Evolutionary conservation across 2,329 filamentous ascomycete genomes (phyloP).

Genomic region (Epichloe sibirici): DNA sequence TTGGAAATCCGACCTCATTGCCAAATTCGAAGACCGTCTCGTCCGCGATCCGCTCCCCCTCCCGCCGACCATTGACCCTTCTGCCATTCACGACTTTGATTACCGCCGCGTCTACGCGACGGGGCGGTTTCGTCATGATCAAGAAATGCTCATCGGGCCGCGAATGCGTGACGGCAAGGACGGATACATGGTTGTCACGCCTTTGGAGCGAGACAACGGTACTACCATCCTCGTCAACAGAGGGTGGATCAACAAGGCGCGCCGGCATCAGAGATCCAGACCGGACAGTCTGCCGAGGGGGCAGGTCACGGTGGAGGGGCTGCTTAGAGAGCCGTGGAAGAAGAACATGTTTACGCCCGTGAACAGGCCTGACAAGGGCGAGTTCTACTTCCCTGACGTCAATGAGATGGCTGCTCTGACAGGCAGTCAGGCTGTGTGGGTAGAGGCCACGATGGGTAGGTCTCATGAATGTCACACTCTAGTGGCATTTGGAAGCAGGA

Average conservation of each 20-base stretch:
- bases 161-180: constrained; percentile 80
- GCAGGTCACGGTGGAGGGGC: constrained; percentile 67
- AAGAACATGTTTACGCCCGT: constrained; percentile 96
- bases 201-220: constrained; percentile 57
- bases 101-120: constrained; percentile 71
- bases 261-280: constrained; percentile 53
- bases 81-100: constrained; percentile 80
- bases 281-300: constrained; percentile 54
- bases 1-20: constrained; percentile 89
- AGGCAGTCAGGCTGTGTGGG: constrained; percentile 81
- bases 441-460: constrained; percentile 88
- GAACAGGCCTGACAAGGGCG: constrained; percentile 68
- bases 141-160: constrained; percentile 93
- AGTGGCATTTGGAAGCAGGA: too few species aligned
- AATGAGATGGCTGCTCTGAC: constrained; percentile 75
- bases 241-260: constrained; percentile 80
- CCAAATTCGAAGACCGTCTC: constrained; percentile 83
- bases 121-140: constrained; percentile 69
- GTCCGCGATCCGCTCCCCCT: constrained; percentile 76
- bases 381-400: constrained; percentile 95
- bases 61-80: constrained; percentile 69
- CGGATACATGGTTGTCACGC: constrained; percentile 85
- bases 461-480: constrained; percentile 2
- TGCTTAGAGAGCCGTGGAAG: constrained; percentile 84
- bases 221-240: constrained; percentile 77